Percentiles rank a stretch among this genome's conserved stretches.
These are phyloP conservation scores for Tolypocladium inflatum DNA, from an alignment of 2,329 filamentous ascomycete species.

Conservation along the genomic window DNA sequence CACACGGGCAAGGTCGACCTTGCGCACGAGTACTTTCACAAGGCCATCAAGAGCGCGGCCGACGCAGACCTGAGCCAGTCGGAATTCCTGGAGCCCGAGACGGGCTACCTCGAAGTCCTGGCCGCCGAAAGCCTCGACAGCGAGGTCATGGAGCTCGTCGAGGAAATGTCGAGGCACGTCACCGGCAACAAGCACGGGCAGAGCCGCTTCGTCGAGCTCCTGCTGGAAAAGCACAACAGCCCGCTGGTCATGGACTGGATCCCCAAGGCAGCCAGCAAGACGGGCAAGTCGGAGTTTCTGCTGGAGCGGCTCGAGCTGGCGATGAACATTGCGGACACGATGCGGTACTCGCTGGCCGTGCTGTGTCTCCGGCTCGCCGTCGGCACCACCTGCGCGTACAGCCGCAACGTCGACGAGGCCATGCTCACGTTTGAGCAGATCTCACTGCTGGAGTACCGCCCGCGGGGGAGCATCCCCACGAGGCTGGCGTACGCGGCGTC, in stretches of 20 bases:
- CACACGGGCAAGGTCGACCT: constrained; percentile 20
- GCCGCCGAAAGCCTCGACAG: constrained; percentile 25
- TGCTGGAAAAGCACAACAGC: constrained; percentile 24
- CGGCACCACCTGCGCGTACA: constrained; percentile 24
- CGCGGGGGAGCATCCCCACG: constrained; percentile 27
- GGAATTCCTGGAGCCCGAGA: constrained; percentile 27
- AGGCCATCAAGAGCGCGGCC: constrained; percentile 21
- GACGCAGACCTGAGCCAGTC: constrained; percentile 14
- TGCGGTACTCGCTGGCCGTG: constrained; percentile 25
- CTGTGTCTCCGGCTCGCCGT: constrained; percentile 28
- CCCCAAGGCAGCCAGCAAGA: constrained; percentile 28
- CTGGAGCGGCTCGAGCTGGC: constrained; percentile 18
- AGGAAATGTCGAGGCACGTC: constrained; percentile 18
- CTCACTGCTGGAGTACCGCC: constrained; percentile 26
- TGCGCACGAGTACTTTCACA: constrained; percentile 24
- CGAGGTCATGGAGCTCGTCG: constrained; percentile 24
- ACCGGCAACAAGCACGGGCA: constrained; percentile 13
- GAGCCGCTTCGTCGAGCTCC: constrained; percentile 22
- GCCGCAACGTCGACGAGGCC: constrained; percentile 22
- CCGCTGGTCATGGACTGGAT: constrained; percentile 28
- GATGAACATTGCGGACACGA: constrained; percentile 20
- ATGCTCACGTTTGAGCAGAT: constrained; percentile 25
- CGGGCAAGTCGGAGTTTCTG: constrained; percentile 18
- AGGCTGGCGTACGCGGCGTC: constrained; percentile 28
- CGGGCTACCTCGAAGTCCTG: constrained; percentile 25